phyloP scores from a whole-genome alignment of 2,329 filamentous ascomycete genomes.

The Dactylonectria macrodidyma region DNA sequence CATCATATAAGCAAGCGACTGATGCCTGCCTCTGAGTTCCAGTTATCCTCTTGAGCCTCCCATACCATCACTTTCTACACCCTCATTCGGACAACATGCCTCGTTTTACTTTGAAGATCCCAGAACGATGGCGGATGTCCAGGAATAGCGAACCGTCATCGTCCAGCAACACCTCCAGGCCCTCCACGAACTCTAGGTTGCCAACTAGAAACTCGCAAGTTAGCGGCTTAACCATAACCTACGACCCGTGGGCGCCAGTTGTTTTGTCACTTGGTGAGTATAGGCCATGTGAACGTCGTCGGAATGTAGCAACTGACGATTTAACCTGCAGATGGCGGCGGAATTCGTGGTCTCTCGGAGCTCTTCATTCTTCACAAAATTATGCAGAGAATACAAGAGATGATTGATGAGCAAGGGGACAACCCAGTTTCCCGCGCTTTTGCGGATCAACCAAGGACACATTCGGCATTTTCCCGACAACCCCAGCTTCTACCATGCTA shows the following conservation, averaged over 20 bases:
- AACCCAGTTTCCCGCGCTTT: neutral
- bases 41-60: neutral
- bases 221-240: neutral
- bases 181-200: neutral
- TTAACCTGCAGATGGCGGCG: neutral
- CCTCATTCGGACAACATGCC: neutral
- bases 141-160: neutral
- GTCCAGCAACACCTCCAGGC: neutral
- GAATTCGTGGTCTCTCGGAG: neutral
- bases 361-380: neutral
- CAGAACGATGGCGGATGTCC: neutral
- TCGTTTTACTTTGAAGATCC: neutral
- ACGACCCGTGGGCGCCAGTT: neutral
- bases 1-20: neutral
- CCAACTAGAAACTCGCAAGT: neutral
- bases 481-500: slow-evolving; percentile 5
- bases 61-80: neutral
- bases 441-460: neutral
- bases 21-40: neutral
- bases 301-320: neutral
- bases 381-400: neutral
- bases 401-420: neutral
- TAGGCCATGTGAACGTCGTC: neutral
- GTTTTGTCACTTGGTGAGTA: neutral
- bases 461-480: neutral